Percentiles rank a stretch among this genome's conserved stretches.
Conservation (phyloP, 192 early-diverging fungal genomes). For the Backusella tarrabulga region DNA sequence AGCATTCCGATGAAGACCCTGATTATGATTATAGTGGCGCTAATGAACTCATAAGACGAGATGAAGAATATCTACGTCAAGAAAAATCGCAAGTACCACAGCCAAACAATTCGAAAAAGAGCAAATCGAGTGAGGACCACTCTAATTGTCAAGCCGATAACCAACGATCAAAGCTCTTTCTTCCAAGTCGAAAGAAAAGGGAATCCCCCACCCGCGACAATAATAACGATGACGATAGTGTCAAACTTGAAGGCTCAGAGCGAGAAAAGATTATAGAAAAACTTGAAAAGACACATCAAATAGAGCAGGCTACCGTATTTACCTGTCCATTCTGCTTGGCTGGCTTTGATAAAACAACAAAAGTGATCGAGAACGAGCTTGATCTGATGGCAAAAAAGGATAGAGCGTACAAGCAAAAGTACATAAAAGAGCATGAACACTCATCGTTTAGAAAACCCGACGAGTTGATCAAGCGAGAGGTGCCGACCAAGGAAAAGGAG, state of each 20-base stretch:
- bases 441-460: background rate
- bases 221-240: background rate
- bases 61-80: background rate
- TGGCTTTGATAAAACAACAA: background rate
- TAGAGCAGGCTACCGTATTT: background rate
- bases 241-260: background rate
- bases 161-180: background rate
- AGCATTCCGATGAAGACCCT: background rate
- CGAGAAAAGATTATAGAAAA: background rate
- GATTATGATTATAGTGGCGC: background rate
- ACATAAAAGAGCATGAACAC: background rate
- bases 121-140: background rate
- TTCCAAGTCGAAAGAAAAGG: background rate
- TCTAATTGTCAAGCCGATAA: background rate
- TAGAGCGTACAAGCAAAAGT: background rate
- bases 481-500: background rate
- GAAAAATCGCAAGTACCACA: background rate
- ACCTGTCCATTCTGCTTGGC: background rate
- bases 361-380: background rate
- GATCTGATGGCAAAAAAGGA: background rate
- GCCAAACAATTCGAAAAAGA: background rate
- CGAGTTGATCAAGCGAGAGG: background rate
- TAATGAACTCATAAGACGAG: background rate
- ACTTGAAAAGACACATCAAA: background rate
- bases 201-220: background rate